These are phyloP conservation scores for Madurella mycetomatis DNA, from an alignment of 2,329 filamentous ascomycete species.

Conservation along the genomic window DNA sequence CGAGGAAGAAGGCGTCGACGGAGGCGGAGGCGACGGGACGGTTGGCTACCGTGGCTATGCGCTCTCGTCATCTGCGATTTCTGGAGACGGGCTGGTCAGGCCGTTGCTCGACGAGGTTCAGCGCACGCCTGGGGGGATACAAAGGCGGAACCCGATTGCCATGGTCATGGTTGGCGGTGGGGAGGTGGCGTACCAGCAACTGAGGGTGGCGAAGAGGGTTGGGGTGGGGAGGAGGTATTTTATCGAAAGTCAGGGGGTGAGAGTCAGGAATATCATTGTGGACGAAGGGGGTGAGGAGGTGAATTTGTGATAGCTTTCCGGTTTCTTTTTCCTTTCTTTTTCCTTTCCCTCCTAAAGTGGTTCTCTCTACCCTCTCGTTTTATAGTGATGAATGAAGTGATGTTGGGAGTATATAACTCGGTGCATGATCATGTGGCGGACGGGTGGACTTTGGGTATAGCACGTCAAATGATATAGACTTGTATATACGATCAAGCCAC, in stretches of 20 bases:
- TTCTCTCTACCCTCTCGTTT: too few relatives aligned
- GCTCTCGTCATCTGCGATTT: too few relatives aligned
- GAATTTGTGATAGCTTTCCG: not conserved
- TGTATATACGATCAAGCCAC: not conserved
- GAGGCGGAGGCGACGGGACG: conserved; percentile 30
- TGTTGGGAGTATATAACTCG: too few relatives aligned
- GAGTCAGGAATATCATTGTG: conserved; percentile 75
- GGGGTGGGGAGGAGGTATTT: conserved; percentile 75
- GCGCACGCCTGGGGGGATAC: conserved; percentile 63
- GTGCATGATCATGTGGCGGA: not conserved
- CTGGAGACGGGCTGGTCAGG: conserved; percentile 33
- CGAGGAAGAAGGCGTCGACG: conserved; percentile 42
- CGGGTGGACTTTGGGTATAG: not conserved
- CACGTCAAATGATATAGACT: not conserved
- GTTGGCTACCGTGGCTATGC: conserved; percentile 2
- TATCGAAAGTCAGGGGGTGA: conserved; percentile 74
- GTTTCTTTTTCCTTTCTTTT: not conserved
- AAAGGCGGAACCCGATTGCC: conserved; percentile 67
- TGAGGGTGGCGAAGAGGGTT: conserved; percentile 61
- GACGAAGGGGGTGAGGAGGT: conserved; percentile 31
- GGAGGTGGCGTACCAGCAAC: conserved; percentile 57
- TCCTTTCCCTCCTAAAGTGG: not conserved
- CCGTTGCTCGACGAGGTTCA: conserved; percentile 76
- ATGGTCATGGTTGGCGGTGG: conserved; percentile 80
- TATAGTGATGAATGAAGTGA: too few relatives aligned